These are phyloP conservation scores for Aspergillus haitiensis DNA, from an alignment of 495 filamentous ascomycete genomes.

Conservation along the genomic window DNA sequence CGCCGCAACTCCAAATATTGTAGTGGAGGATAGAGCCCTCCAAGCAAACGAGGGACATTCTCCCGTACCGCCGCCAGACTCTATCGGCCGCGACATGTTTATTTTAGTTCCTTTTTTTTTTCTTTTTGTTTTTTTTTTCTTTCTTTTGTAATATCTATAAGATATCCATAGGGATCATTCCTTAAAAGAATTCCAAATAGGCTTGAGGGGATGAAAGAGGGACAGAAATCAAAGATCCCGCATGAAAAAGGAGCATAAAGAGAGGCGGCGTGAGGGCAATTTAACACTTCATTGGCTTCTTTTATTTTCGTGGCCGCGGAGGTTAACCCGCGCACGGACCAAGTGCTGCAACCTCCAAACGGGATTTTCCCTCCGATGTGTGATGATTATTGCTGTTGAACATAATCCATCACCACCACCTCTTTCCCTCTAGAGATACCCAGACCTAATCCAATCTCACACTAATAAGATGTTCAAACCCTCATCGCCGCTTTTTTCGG, in stretches of 20 bases:
- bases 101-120: not conserved
- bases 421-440: not conserved
- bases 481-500: conserved; percentile 71
- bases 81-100: conserved; percentile 35
- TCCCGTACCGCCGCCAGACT: conserved; percentile 40
- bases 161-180: conserved; percentile 28
- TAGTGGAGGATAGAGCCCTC: conserved; percentile 43
- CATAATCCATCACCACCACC: not conserved
- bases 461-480: conserved; percentile 60
- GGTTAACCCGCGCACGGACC: conserved; percentile 25
- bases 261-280: conserved; percentile 20
- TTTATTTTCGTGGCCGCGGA: conserved; percentile 25
- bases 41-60: conserved; percentile 46
- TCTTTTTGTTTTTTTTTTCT: too few species aligned
- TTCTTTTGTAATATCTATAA: conserved; percentile 19
- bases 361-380: conserved; percentile 25
- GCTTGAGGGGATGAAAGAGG: conserved; percentile 11
- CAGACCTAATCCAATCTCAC: not conserved
- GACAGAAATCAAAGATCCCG: conserved; percentile 9
- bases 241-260: conserved; percentile 8
- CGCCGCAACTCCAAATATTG: conserved; percentile 46
- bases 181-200: conserved; percentile 11
- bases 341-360: conserved; percentile 14
- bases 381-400: too few species aligned
- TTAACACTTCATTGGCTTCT: conserved; percentile 21